Percentiles rank a stretch among this genome's conserved stretches.
These are phyloP conservation scores for Trichoderma pleuroti DNA, from an alignment of 2,329 filamentous ascomycete genomes.

Conservation along the genomic window DNA sequence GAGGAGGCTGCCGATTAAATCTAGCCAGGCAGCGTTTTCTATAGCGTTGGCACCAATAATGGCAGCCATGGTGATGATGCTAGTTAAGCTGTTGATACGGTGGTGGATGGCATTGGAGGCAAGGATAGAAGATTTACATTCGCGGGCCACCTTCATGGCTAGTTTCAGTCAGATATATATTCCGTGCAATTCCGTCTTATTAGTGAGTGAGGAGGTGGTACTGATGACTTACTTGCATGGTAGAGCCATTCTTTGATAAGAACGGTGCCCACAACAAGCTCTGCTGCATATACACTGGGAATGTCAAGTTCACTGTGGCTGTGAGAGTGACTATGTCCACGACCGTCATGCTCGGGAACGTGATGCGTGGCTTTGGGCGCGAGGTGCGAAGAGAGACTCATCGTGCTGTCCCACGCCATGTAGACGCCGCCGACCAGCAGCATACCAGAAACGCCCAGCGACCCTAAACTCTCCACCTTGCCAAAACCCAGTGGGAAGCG, in stretches of 20 bases:
- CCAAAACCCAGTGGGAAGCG: slow-evolving; percentile 89
- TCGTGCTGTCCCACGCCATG: slow-evolving; percentile 77
- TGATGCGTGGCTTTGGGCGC: slow-evolving; percentile 64
- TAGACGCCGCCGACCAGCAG: slow-evolving; percentile 84
- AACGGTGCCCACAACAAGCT: slow-evolving; percentile 88
- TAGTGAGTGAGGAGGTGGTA: neutral
- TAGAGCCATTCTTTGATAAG: slow-evolving; percentile 96
- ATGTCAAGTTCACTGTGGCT: slow-evolving; percentile 53
- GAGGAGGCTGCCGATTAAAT: slow-evolving; percentile 86
- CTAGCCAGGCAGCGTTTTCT: slow-evolving; percentile 82
- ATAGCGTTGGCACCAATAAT: slow-evolving; percentile 91
- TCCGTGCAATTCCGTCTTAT: no score
- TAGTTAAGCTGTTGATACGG: slow-evolving; percentile 91
- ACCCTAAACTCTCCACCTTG: slow-evolving; percentile 93
- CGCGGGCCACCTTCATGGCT: slow-evolving; percentile 93
- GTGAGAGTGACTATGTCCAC: slow-evolving; percentile 50
- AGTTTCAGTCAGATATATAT: slow-evolving; percentile 16
- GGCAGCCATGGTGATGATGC: slow-evolving; percentile 84
- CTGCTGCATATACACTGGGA: slow-evolving; percentile 89
- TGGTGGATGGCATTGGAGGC: slow-evolving; percentile 96
- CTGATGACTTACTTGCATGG: slow-evolving; percentile 73
- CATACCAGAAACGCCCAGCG: slow-evolving; percentile 87
- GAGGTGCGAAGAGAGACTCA: slow-evolving; percentile 69
- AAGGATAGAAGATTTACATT: slow-evolving; percentile 91
- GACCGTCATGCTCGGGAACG: slow-evolving; percentile 52